Base-by-base conservation (phyloP, 2,329 filamentous ascomycete genomes). In the Colletotrichum neosansevieriae region DNA sequence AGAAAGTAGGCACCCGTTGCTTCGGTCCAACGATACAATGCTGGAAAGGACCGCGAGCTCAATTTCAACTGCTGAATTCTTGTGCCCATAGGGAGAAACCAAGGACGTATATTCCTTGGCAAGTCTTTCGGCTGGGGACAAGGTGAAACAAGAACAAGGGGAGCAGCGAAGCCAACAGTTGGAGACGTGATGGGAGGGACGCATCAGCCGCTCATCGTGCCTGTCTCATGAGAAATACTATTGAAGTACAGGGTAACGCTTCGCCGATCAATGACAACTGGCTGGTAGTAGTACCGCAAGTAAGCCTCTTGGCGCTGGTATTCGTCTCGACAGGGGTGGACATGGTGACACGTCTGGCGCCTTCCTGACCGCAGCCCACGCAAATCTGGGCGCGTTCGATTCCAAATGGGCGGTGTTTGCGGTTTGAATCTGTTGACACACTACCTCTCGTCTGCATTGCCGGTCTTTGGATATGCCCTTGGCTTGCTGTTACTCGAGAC, bases 231-330 rank as follows among this genome's bases (percentile, higher is more conserved):
- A 49, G 50, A 62, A 40, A 51, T 45, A 56, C 63, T 58, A 40
- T 49, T 62, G 50, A 62, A 40, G 45, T n/a, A n/a, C n/a, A n/a
- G n/a, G n/a, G n/a, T 45, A 56, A 58, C 49, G 49, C 58, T 62
- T 29, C 21, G 58, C 63, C 40, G 40, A 66, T 66, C 63, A 47
- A 50, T 49, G 19, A 40, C 63, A 62, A 42, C 49, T 11, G 40
- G 19, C 40, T 56, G 58, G 49, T n/a, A n/a, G n/a, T n/a, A n/a
- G n/a, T 17, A 66, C 57, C 36, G 36, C 36, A 13, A 38, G 11
- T 12, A 12, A 9, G 36, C 13, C 36, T 38, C 36, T 3, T 38
- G 24, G 24, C 13, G 13, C 10, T 12, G 36, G 36, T 38, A 38
- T 15, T 15, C 11, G 36, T 11, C 36, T 38, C 36, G 13, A 38